Evolutionary conservation across 495 filamentous ascomycete genomes (phyloP).

Genomic region (Penicillium bialowiezense): DNA sequence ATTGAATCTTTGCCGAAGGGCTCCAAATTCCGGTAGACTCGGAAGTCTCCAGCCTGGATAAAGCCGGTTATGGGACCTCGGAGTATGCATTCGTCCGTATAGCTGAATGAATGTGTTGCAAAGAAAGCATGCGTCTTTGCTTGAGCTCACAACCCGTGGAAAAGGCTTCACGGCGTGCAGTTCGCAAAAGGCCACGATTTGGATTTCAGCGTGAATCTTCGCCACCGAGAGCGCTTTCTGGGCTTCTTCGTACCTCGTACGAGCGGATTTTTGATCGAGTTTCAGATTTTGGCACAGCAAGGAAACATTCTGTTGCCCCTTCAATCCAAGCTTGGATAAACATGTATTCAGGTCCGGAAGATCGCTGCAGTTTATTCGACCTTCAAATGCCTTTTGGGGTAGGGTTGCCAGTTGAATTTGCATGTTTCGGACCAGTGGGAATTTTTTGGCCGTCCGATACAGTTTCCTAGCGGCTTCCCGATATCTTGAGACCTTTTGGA

Average conservation of each 20-base stretch:
- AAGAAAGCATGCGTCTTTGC: conserved; percentile 20
- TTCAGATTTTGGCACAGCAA: conserved; percentile 2
- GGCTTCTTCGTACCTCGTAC: background rate
- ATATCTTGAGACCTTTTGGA: conserved; percentile 17
- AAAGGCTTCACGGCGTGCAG: conserved; percentile 1
- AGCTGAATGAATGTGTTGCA: conserved; percentile 13
- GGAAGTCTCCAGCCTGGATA: conserved; percentile 13
- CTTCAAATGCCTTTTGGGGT: conserved; percentile 12
- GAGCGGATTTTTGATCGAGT: background rate
- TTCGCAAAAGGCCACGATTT: conserved; percentile 17
- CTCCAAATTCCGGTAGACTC: background rate
- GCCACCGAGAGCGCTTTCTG: background rate
- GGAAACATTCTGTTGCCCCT: conserved; percentile 6
- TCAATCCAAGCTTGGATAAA: conserved; percentile 2
- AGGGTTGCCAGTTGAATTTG: conserved; percentile 9
- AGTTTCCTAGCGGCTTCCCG: conserved; percentile 5
- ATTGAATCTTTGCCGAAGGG: conserved; percentile 12
- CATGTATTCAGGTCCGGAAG: background rate
- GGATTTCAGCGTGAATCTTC: conserved; percentile 18
- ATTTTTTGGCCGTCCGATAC: conserved; percentile 14
- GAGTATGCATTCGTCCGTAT: conserved; percentile 5
- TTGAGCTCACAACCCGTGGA: conserved; percentile 13
- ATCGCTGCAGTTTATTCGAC: background rate
- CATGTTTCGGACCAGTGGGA: conserved; percentile 14
- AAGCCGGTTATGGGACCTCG: conserved; percentile 5